Evolutionary conservation across 2,329 filamentous ascomycete species (phyloP).

Genomic region (Sclerotinia borealis): DNA sequence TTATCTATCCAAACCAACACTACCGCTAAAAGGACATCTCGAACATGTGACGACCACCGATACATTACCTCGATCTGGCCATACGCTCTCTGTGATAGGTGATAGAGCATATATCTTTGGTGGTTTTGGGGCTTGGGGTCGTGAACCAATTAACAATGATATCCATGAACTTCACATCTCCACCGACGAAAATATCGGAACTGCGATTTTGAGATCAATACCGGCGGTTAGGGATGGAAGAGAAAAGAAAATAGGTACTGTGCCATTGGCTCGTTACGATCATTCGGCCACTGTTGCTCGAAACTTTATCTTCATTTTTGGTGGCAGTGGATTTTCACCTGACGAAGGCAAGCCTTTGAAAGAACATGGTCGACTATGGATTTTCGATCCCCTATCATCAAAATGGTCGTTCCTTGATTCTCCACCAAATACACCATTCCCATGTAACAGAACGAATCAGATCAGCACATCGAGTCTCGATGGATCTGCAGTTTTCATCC

Average conservation of each 20-base stretch:
- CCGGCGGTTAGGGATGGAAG: not conserved
- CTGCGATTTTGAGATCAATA: slow-evolving; percentile 3
- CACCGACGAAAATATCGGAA: not conserved
- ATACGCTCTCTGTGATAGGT: slow-evolving; percentile 5
- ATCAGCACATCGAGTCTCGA: not conserved
- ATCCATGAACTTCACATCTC: slow-evolving; percentile 5
- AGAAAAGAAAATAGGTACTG: not conserved
- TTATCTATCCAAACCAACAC: slow-evolving; percentile 2
- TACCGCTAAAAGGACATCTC: not conserved
- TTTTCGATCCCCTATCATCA: not conserved
- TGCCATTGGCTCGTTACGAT: not conserved
- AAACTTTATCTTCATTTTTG: not conserved
- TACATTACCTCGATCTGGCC: not conserved
- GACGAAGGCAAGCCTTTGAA: not conserved
- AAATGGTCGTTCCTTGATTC: not conserved
- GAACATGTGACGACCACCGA: slow-evolving; percentile 1
- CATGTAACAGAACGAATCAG: not conserved
- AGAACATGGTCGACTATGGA: slow-evolving; percentile 7
- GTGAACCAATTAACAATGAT: not conserved
- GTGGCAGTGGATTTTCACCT: not conserved
- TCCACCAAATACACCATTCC: slow-evolving; percentile 1
- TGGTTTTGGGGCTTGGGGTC: not conserved
- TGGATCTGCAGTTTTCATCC: not conserved
- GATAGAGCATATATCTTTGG: slow-evolving; percentile 9
- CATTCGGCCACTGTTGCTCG: slow-evolving; percentile 4